Percentiles rank a stretch among this genome's conserved stretches.
These are phyloP conservation scores for Aspergillus cavernicola DNA, from an alignment of 495 filamentous ascomycete genomes.

Conservation along the genomic window DNA sequence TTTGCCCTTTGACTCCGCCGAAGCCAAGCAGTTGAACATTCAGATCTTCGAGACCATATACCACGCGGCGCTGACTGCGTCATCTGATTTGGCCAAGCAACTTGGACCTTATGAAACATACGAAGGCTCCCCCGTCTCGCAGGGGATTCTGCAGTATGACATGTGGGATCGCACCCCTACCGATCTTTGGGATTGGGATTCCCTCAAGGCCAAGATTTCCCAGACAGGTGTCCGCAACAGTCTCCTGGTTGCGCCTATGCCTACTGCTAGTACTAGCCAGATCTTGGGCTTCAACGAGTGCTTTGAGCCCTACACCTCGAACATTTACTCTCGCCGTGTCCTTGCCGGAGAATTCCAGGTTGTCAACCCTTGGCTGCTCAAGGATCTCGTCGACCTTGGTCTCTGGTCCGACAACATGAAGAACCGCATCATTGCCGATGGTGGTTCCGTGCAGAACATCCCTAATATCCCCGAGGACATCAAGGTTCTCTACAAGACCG, in stretches of 20 bases:
- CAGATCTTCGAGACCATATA: constrained; percentile 99
- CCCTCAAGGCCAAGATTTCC: constrained; percentile 85
- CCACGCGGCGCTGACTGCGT: constrained; percentile 88
- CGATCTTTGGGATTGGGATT: constrained; percentile 93
- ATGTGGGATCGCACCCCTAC: constrained; percentile 96
- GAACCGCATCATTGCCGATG: constrained; percentile 97
- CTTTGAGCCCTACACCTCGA: constrained; percentile 99
- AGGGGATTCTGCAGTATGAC: constrained; percentile 96
- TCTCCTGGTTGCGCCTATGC: constrained; percentile 94
- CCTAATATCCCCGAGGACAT: constrained; percentile 93
- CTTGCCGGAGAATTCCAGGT: constrained; percentile 98
- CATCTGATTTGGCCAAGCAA: constrained; percentile 77
- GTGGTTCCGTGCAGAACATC: constrained; percentile 93
- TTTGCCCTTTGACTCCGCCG: constrained; percentile 91
- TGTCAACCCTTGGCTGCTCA: constrained; percentile 97
- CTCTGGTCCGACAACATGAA: constrained; percentile 99
- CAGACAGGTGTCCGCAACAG: constrained; percentile 92
- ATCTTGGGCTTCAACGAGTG: constrained; percentile 99
- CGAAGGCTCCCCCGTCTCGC: constrained; percentile 86
- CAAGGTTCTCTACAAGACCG: constrained; percentile 98
- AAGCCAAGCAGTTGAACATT: constrained; percentile 89
- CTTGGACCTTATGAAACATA: constrained; percentile 85
- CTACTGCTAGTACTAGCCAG: constrained; percentile 92
- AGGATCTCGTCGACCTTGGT: constrained; percentile 96
- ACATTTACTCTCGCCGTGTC: constrained; percentile 98